Evolutionary conservation across 2,329 filamentous ascomycete species (phyloP).

Genomic region (Xylariaceae sp.): DNA sequence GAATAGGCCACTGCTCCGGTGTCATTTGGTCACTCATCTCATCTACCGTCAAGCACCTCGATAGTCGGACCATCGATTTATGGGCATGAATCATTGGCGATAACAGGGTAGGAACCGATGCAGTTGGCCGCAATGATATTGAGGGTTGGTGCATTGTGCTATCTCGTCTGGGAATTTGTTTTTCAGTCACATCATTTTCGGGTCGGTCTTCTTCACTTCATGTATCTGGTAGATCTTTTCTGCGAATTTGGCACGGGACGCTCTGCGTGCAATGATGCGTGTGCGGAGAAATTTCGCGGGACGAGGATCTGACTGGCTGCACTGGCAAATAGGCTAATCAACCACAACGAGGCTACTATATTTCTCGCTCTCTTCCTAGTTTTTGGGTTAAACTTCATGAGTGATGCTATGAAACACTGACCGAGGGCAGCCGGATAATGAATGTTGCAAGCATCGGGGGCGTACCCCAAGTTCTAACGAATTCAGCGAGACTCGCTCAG

Average conservation of each 20-base stretch:
- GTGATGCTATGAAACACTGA: not conserved
- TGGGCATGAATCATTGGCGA: constrained; percentile 3
- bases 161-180: constrained; percentile 8
- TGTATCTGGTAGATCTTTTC: constrained; percentile 15
- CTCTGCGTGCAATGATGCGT: constrained; percentile 12
- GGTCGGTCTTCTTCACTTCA: constrained; percentile 20
- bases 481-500: no score
- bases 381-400: not conserved
- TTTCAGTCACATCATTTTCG: constrained; percentile 17
- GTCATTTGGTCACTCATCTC: not conserved
- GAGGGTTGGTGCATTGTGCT: constrained; percentile 13
- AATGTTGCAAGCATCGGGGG: no score
- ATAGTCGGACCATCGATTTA: constrained; percentile 5
- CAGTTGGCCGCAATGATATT: constrained; percentile 5
- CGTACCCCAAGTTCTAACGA: no score
- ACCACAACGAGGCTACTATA: constrained; percentile 3
- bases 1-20: not conserved
- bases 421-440: no score
- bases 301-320: constrained; percentile 13
- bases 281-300: constrained; percentile 4
- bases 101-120: constrained; percentile 4
- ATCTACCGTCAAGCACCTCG: constrained; percentile 1
- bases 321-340: constrained; percentile 16
- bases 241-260: constrained; percentile 14
- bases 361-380: not conserved